Conservation (phyloP, 2,329 filamentous ascomycete genomes). For the Daldinia eschscholtzii region DNA sequence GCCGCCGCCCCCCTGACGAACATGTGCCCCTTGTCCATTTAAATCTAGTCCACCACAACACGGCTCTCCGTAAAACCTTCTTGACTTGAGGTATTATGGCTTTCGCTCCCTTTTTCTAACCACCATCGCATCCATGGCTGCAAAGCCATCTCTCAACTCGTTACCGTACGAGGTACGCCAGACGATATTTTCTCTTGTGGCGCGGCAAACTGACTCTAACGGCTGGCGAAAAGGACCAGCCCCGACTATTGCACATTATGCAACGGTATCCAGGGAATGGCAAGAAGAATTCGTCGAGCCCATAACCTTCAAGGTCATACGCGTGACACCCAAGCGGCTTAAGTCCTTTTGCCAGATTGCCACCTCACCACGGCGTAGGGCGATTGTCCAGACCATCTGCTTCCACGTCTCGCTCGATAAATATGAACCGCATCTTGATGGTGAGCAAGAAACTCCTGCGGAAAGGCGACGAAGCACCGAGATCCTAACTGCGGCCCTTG, state of each 20-base stretch:
- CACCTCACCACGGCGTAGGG: constrained; percentile 33
- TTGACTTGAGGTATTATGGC: constrained; percentile 2
- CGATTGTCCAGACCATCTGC: constrained; percentile 33
- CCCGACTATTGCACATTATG: constrained; percentile 30
- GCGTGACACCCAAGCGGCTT: constrained; percentile 33
- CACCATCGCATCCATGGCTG: constrained; percentile 22
- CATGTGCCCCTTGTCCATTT: constrained; percentile 25
- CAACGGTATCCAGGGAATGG: constrained; percentile 38
- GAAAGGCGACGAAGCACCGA: constrained; percentile 34
- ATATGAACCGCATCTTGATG: constrained; percentile 30
- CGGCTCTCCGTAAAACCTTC: background rate
- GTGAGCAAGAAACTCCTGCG: constrained; percentile 31
- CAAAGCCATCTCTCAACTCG: constrained; percentile 32
- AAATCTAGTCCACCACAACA: constrained; percentile 11
- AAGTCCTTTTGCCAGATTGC: constrained; percentile 33
- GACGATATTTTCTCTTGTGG: constrained; percentile 34
- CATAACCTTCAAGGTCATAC: constrained; percentile 32
- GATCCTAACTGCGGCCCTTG: constrained; percentile 30
- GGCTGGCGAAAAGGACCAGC: constrained; percentile 15
- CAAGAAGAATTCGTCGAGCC: constrained; percentile 39
- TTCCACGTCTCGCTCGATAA: constrained; percentile 37
- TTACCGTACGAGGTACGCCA: constrained; percentile 43
- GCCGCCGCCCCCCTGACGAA: background rate
- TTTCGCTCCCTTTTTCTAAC: background rate
- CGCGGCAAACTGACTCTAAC: constrained; percentile 33